Base-by-base conservation (phyloP, 345 rosid genomes). In the Durio zibethinus region DNA sequence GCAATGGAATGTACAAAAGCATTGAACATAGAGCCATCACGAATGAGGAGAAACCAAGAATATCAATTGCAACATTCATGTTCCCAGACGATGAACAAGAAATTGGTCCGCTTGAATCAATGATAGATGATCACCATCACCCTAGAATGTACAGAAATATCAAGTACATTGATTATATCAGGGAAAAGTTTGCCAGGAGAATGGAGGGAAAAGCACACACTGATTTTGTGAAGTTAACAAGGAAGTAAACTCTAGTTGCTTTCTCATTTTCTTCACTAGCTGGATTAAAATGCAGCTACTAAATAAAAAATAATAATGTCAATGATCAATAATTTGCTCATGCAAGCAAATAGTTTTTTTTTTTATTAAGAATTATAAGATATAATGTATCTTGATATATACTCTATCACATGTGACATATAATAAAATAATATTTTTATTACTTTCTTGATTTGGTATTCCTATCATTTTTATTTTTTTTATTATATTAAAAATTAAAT, bases 1-100 rank as follows among this genome's bases (percentile, higher is more conserved):
- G 87, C 77, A 79, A 79, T 69, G 84, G 81, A 0, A 21, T 73
- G 40, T 76, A 79, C 81, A 74, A 77, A 72, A 80, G 87, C 80
- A 60, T 75, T 56, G 87, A 84, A 53, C 85, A 82, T 42, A 77
- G 83, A 61, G 82, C 80, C 16, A 5, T 84, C 6, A 77, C 78
- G 18, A 82, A 72, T 60, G 56, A 43, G 73, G 12, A 43, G 8
- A 68, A 68, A 43, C 21, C 33, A 6, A 68, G 73, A 25, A 43
- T 68, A 25, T 68, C 73, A 45, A 45, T 68, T 25, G 73, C 73
- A 25, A 15, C 73, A 7, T 68, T 68, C 31, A 27, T 68, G 56
- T 68, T 43, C 14, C 73, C 73, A 45, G 73, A 68, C 15, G 73
- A 68, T 14, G 54, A 68, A 16, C 73, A 68, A 27, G 73, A 68